phyloP scores from a whole-genome alignment of 2,329 filamentous ascomycete genomes.

The Plectosphaerella sp. region DNA sequence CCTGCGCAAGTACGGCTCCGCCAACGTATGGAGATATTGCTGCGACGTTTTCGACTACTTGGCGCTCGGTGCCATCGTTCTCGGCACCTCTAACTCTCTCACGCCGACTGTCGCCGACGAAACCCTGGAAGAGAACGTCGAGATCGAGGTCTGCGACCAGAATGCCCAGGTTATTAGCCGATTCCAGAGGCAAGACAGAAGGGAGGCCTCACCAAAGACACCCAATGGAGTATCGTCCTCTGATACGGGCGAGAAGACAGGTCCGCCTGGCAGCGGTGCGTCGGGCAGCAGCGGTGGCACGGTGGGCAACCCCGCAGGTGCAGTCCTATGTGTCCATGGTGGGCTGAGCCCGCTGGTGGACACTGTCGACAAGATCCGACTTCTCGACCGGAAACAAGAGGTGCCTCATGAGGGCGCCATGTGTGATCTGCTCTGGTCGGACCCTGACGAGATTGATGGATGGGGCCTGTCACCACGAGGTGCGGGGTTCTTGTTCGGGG shows the following conservation, averaged over 20 bases:
- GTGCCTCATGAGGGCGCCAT: conserved; percentile 98
- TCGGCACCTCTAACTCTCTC: conserved; percentile 74
- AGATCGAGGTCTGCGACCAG: conserved; percentile 90
- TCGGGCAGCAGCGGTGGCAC: conserved; percentile 62
- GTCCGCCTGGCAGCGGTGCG: conserved; percentile 75
- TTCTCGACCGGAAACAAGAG: conserved; percentile 95
- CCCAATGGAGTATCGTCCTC: conserved; percentile 14
- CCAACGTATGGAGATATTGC: conserved; percentile 99
- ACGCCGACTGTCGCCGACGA: conserved; percentile 40
- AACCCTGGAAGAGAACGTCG: conserved; percentile 65
- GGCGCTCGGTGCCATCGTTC: conserved; percentile 89
- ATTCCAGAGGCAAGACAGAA: conserved; percentile 45
- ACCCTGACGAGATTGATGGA: conserved; percentile 95
- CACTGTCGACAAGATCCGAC: conserved; percentile 88
- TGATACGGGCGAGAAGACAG: conserved; percentile 42
- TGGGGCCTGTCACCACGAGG: conserved; percentile 94
- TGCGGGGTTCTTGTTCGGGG: conserved; percentile 91
- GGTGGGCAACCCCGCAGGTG: conserved; percentile 68
- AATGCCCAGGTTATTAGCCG: conserved; percentile 73
- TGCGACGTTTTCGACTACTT: conserved; percentile 99
- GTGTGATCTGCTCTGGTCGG: conserved; percentile 97
- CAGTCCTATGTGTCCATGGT: conserved; percentile 92
- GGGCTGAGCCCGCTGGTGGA: conserved; percentile 89
- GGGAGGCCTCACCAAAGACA: neutral
- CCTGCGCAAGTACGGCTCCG: conserved; percentile 96